phyloP scores from a whole-genome alignment of 768 basidiomycete genomes.

The Pisolithus albus region DNA sequence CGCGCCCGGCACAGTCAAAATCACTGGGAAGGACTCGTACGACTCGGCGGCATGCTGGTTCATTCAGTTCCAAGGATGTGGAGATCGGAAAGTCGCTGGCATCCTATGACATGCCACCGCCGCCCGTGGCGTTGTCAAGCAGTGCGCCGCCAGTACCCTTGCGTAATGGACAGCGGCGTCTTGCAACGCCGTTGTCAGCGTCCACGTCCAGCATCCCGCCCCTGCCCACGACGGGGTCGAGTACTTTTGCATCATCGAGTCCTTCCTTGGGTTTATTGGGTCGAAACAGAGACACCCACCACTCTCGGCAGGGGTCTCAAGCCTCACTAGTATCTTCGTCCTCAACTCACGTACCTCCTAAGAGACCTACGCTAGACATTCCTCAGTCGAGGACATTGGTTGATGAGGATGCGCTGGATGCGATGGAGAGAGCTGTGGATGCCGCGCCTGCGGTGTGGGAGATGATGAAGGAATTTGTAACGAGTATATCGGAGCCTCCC shows the following conservation, averaged over 20 bases:
- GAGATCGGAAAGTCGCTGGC: slow-evolving; percentile 79
- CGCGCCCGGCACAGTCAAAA: slow-evolving; percentile 20
- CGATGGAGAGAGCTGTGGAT: slow-evolving; percentile 72
- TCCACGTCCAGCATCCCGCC: slow-evolving; percentile 16
- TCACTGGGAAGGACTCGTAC: slow-evolving; percentile 42
- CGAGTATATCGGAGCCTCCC: slow-evolving; percentile 46
- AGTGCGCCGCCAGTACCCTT: slow-evolving; percentile 28
- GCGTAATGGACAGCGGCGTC: slow-evolving; percentile 46
- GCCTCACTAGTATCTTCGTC: slow-evolving; percentile 36
- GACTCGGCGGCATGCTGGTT: slow-evolving; percentile 83
- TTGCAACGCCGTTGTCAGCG: slow-evolving; percentile 31
- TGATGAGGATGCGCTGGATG: slow-evolving; percentile 72
- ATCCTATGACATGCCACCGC: slow-evolving; percentile 43
- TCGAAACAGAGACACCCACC: slow-evolving; percentile 13
- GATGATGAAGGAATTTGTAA: slow-evolving; percentile 67
- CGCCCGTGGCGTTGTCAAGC: slow-evolving; percentile 21
- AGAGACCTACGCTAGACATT: slow-evolving; percentile 38
- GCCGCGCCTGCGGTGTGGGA: slow-evolving; percentile 79
- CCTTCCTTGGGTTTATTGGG: slow-evolving; percentile 8
- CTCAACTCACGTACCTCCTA: slow-evolving; percentile 20
- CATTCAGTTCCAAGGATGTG: slow-evolving; percentile 89
- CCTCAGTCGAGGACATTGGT: slow-evolving; percentile 57
- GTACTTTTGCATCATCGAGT: slow-evolving; percentile 1
- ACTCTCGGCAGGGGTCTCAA: slow-evolving; percentile 41
- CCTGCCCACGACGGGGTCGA: slow-evolving; percentile 3